Percentiles rank a stretch among this genome's conserved stretches.
Conservation (phyloP, 2,329 filamentous ascomycete genomes). For the Neurospora crassa region DNA sequence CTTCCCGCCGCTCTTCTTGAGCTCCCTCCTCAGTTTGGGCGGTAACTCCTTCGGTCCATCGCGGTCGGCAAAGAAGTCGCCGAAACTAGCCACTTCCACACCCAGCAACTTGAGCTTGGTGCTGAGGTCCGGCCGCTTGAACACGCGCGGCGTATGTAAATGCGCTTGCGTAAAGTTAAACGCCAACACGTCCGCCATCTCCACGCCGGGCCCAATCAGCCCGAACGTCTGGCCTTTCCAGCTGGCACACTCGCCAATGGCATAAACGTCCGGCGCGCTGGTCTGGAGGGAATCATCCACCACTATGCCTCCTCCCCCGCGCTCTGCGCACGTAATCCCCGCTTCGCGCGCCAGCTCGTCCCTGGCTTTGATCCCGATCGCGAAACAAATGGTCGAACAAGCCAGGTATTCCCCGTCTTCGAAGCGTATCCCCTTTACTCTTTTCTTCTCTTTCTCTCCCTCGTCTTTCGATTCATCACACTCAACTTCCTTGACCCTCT, state of each 20-base stretch:
- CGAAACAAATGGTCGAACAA: conserved; percentile 79
- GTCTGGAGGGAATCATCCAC: conserved; percentile 60
- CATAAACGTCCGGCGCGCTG: conserved; percentile 65
- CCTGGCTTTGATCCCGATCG: conserved; percentile 73
- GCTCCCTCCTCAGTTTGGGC: conserved; percentile 34
- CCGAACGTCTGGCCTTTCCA: conserved; percentile 84
- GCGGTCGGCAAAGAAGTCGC: conserved; percentile 84
- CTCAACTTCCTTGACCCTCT: conserved; percentile 49
- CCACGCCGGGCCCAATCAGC: conserved; percentile 79
- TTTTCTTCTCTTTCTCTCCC: conserved; percentile 33
- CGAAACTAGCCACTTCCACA: conserved; percentile 86
- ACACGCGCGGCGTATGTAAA: conserved; percentile 56
- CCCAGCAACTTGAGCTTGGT: conserved; percentile 86
- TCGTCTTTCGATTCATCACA: too few relatives aligned
- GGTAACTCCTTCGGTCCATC: conserved; percentile 74
- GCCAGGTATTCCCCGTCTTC: conserved; percentile 71
- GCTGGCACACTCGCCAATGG: conserved; percentile 83
- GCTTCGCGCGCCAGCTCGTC: conserved; percentile 65
- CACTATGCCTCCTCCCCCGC: conserved; percentile 65
- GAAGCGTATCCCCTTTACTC: conserved; percentile 65
- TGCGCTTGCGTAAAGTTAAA: conserved; percentile 85
- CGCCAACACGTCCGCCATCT: conserved; percentile 85
- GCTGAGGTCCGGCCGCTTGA: conserved; percentile 78
- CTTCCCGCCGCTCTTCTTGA: conserved; percentile 25
- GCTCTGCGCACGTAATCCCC: conserved; percentile 61